Evolutionary conservation across 2,329 filamentous ascomycete species (phyloP), one percentile per base, ranked within the genome.

Genomic region (Didymella lethalis): DNA sequence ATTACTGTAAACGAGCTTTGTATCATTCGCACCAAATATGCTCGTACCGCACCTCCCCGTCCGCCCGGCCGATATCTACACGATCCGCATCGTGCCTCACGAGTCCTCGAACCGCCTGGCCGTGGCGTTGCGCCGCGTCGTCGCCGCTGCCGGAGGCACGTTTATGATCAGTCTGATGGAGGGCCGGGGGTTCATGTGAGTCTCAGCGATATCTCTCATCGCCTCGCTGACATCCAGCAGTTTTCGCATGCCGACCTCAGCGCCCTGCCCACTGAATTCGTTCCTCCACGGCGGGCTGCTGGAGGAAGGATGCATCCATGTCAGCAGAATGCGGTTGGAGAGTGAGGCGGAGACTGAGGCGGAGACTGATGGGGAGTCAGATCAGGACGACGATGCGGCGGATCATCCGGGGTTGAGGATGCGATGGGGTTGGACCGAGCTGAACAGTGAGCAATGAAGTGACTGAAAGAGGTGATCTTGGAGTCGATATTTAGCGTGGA

Each of bases 301-400:
- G n/a, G 66, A 68, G 36, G 63, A 68, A 48, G 66, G 66, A 5
- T 63, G 56, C 45, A 52, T 63, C 20, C 48, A 50, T 18, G 34
- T 65, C 10, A 64, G 59, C 26, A 64, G 52, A 36, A 58, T 51
- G 18, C 50, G 32, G 8, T 34, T 54, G 25, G 53, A 55, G 36
- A 54, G 38, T 28, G 46, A 54, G 20, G 20, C 20, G 16, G 47
- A 36, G 12, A 44, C 20, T 4, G 57, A 55, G 5, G 57, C 55
- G 4, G 26, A 31, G 34, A 62, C 54, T 41, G 61, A 64, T 38
- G 57, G 47, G 4, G 59, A 62, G 7, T 54, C 45, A 10, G 61
- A 60, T 18, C 61, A 54, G 44, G 54, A 49, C 25, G 54, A 64
- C 11, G 54, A 44, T 23, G 46, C 40, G 25, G 54, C 44, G 29